Conservation (phyloP, 805 yeast genomes). For the Pichia ethanolica region DNA sequence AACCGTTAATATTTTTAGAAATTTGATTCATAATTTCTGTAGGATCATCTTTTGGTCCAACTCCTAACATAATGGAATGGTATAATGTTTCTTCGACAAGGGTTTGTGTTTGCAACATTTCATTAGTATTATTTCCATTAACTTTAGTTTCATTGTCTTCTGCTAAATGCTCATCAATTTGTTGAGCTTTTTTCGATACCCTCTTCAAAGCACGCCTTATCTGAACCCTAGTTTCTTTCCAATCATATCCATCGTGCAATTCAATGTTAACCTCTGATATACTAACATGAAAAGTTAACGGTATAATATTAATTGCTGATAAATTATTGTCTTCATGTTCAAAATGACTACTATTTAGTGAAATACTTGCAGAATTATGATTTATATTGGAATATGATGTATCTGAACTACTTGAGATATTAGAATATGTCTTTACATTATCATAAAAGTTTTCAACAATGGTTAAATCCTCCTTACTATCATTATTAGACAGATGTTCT, state of each 20-base stretch:
- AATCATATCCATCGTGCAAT: constrained; percentile 87
- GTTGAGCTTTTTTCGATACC: constrained; percentile 43
- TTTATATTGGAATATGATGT: constrained; percentile 5
- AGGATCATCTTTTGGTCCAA: constrained; percentile 4
- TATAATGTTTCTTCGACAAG: constrained; percentile 56
- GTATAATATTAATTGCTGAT: constrained; percentile 13
- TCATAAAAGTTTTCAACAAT: constrained; percentile 26
- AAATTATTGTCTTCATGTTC: not conserved
- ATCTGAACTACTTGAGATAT: not conserved
- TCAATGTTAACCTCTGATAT: constrained; percentile 36
- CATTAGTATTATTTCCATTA: not conserved
- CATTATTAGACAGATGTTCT: not conserved
- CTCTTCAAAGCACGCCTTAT: constrained; percentile 58
- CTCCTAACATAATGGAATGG: constrained; percentile 66
- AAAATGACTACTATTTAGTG: constrained; percentile 21
- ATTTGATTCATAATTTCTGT: constrained; percentile 3
- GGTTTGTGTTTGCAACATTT: not conserved
- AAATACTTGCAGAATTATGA: not conserved
- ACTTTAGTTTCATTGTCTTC: too few species aligned
- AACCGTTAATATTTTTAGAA: not conserved
- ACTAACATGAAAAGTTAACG: constrained; percentile 27
- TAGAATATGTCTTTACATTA: constrained; percentile 5
- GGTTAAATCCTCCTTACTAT: constrained; percentile 10
- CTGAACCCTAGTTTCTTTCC: constrained; percentile 67
- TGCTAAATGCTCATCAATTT: not conserved